Percentiles rank a stretch among this genome's conserved stretches.
phyloP scores from a whole-genome alignment of 257 asterid genomes.

The Solanum okadae region DNA sequence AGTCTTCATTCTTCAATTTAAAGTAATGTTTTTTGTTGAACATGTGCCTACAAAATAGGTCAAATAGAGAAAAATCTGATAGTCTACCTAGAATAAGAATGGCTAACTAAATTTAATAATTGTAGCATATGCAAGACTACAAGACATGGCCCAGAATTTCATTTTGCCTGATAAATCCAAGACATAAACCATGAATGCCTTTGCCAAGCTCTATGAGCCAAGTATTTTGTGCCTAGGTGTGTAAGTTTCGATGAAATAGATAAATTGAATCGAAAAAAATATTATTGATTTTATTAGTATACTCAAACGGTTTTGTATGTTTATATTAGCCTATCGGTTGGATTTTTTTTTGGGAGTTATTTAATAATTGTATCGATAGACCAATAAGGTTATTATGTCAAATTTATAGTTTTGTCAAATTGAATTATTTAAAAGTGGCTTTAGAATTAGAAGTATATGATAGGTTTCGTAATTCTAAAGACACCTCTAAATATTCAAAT shows the following conservation, averaged over 20 bases:
- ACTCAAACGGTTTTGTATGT: neutral
- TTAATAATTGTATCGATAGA: neutral
- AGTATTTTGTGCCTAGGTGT: neutral
- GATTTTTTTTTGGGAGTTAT: neutral
- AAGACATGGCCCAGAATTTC: neutral
- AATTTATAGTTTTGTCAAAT: neutral
- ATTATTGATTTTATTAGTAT: neutral
- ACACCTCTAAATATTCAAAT: neutral
- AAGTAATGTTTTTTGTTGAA: neutral
- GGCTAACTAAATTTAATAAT: neutral
- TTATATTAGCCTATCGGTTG: too few species aligned
- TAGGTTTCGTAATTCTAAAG: neutral
- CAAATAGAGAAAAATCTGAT: neutral
- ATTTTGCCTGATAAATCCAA: constrained; percentile 19
- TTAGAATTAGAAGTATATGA: neutral
- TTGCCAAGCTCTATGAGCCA: neutral
- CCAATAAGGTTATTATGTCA: neutral
- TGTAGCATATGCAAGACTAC: neutral
- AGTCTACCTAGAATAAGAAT: neutral
- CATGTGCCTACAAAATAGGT: neutral
- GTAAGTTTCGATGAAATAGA: neutral
- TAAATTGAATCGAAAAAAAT: neutral
- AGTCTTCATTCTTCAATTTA: neutral
- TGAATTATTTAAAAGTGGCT: neutral
- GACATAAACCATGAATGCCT: constrained; percentile 4